Conservation (phyloP, 768 basidiomycete species). For the Suillus decipiens region DNA sequence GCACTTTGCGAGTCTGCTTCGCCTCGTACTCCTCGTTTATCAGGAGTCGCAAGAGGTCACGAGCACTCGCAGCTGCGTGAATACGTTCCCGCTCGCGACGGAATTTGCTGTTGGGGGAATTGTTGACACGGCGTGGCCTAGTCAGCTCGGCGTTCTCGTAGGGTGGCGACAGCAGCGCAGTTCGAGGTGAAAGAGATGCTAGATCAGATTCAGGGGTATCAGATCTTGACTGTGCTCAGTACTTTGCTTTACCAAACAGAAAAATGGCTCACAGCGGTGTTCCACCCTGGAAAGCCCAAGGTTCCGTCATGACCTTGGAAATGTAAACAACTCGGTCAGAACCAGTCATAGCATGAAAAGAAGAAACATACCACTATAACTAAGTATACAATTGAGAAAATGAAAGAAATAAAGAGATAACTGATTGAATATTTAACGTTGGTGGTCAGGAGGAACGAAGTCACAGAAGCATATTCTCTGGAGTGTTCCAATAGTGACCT, state of each 20-base stretch:
- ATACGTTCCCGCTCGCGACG: constrained; percentile 36
- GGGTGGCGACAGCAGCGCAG: constrained; percentile 30
- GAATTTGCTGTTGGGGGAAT: constrained; percentile 36
- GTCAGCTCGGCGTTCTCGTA: constrained; percentile 16
- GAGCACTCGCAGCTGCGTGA: constrained; percentile 30
- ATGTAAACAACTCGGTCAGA: neutral
- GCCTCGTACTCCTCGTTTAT: constrained; percentile 44
- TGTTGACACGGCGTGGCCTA: constrained; percentile 13
- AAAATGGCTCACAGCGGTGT: constrained; percentile 22
- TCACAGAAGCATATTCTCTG: neutral
- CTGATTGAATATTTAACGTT: constrained; percentile 4
- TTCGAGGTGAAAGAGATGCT: constrained; percentile 30
- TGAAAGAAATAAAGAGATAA: constrained; percentile 4
- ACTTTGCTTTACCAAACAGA: neutral
- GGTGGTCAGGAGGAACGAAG: neutral
- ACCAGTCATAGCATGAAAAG: neutral
- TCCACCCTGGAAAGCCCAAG: constrained; percentile 20
- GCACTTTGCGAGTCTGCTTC: constrained; percentile 39
- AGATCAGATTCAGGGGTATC: constrained; percentile 29
- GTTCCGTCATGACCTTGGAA: constrained; percentile 26
- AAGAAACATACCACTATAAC: neutral
- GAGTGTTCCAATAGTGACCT: neutral
- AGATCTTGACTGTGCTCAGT: constrained; percentile 16
- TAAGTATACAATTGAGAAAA: constrained; percentile 4
- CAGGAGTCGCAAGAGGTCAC: constrained; percentile 35